Conservation (phyloP, 805 yeast species). For the Danielozyma ontarioensis region DNA sequence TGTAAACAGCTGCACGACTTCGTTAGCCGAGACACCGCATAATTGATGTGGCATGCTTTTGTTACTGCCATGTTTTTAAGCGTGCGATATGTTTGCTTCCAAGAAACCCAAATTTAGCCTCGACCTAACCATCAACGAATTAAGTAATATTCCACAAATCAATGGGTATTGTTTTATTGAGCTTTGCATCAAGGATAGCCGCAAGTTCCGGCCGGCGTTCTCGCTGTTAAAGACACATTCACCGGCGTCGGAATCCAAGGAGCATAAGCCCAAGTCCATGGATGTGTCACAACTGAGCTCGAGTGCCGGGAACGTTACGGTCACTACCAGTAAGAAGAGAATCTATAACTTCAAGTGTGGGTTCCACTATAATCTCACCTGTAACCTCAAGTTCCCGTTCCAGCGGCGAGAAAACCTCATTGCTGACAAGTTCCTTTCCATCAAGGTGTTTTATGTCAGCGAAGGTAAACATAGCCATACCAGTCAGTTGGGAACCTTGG, state of each 20-base stretch:
- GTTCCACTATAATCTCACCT: constrained; percentile 29
- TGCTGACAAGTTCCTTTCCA: constrained; percentile 37
- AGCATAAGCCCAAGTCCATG: neutral
- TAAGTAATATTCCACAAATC: constrained; percentile 81
- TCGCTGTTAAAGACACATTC: neutral
- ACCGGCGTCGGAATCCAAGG: constrained; percentile 1
- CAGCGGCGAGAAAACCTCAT: constrained; percentile 34
- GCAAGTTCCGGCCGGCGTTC: constrained; percentile 11
- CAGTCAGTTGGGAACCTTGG: constrained; percentile 58
- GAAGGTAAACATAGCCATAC: constrained; percentile 19
- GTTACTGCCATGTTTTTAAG: too few relatives aligned
- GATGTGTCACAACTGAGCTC: constrained; percentile 2
- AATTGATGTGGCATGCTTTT: too few relatives aligned
- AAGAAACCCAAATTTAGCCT: constrained; percentile 61
- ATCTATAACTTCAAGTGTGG: constrained; percentile 36
- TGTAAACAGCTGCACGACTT: too few relatives aligned
- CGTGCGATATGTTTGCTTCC: constrained; percentile 16
- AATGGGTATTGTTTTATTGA: constrained; percentile 64
- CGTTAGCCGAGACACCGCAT: too few relatives aligned
- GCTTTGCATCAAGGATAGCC: constrained; percentile 54
- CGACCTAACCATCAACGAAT: constrained; percentile 54
- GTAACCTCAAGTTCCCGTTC: constrained; percentile 36
- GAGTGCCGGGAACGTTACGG: constrained; percentile 18
- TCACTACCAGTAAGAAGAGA: constrained; percentile 25
- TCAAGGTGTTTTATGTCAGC: constrained; percentile 33